Base-by-base conservation (phyloP, 2,329 filamentous ascomycete genomes). In the Bertia moriformis region DNA sequence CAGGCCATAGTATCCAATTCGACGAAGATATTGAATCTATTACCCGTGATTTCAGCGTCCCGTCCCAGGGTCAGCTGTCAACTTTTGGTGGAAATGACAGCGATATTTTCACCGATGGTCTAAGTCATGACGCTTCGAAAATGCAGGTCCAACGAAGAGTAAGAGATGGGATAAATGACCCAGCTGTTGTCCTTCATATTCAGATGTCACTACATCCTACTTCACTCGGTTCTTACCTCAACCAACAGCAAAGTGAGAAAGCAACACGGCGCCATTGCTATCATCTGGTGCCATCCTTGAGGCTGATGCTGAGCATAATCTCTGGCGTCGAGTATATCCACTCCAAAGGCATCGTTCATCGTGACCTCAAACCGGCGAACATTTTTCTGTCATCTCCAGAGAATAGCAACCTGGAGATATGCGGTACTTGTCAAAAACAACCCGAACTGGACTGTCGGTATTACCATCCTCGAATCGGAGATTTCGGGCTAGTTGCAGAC, bases 171-270 rank as follows among this genome's bases (percentile, higher is more conserved):
- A 37, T 42, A 2, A 37, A 38, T 29, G 46, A 51, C 3, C 57
- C 54, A 20, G 53, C 56, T 14, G 50, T 76, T 10, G 67, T 68
- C 4, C 59, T 81, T 5, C 75, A 79, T 50, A 73, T 81, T n/a
- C 76, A 81, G 49, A 81, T 81, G 76, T 75, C 72, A 2, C 57
- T 81, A 3, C 75, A 80, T 48, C 73, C 74, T 1, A 65, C 74
- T 44, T 79, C 71, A 3, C 60, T 81, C 5, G 65, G 67, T 13
- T 67, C 71, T 4, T 80, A 74, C 47, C 52, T 79, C 2, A 63
- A 60, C 18, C 56, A 62, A 18, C 51, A 54, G 35, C 40, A 49
- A 4, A 38, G 38, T 14, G 33, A 37, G 14, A 17, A 50, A 4
- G 20, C 39, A 17, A 48, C 40, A 13, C 53, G 59, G 5, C 63